Conservation (phyloP, 495 filamentous ascomycete species). For the Penicillium cataractarum region DNA sequence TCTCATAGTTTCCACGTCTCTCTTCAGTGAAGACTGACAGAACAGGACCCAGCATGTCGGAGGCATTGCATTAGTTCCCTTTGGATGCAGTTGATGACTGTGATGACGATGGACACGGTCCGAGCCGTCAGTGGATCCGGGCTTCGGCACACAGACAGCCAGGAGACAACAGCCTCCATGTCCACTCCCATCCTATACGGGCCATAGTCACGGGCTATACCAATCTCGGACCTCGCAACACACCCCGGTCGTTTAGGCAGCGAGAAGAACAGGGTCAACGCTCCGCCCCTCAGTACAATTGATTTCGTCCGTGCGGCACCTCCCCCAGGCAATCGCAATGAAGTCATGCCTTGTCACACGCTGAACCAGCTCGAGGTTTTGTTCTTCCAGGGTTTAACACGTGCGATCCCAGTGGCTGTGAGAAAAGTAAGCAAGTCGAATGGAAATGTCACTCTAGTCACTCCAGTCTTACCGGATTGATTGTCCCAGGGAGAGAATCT, state of each 20-base stretch:
- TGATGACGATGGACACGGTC: slow-evolving; percentile 27
- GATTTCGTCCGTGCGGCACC: slow-evolving; percentile 15
- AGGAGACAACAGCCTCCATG: too few relatives aligned
- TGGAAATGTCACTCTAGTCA: neutral
- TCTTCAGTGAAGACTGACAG: neutral
- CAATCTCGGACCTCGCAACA: neutral
- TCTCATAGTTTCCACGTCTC: neutral
- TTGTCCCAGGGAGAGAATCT: neutral
- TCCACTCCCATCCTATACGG: neutral
- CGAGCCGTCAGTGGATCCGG: slow-evolving; percentile 25
- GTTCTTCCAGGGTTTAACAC: slow-evolving; percentile 20
- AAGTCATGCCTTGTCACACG: slow-evolving; percentile 27
- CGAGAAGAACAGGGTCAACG: slow-evolving; percentile 9
- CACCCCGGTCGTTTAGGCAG: slow-evolving; percentile 24
- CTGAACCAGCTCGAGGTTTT: neutral
- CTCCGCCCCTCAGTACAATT: neutral
- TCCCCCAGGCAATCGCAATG: slow-evolving; percentile 14
- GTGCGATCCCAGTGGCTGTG: slow-evolving; percentile 18
- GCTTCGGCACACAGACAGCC: slow-evolving; percentile 1
- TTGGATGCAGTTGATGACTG: neutral
- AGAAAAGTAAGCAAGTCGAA: neutral
- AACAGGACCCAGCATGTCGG: neutral
- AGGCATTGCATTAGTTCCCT: neutral
- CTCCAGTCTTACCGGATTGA: neutral
- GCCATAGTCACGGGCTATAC: neutral